Evolutionary conservation across 2,329 filamentous ascomycete species (phyloP).

Genomic region (Fusarium anguioides): DNA sequence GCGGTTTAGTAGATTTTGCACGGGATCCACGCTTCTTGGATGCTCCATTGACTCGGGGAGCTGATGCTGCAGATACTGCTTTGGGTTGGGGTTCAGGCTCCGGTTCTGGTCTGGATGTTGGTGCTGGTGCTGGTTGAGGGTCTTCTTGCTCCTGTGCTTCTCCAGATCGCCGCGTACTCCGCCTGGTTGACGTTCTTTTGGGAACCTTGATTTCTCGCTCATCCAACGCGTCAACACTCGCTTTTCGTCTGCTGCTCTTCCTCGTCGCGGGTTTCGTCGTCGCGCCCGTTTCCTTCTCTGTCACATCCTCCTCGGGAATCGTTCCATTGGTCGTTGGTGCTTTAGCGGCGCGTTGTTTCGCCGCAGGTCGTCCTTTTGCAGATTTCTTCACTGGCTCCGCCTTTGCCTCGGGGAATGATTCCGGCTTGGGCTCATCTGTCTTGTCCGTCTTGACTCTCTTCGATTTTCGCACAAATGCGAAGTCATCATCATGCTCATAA

Average conservation of each 20-base stretch:
- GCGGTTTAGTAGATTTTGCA: conserved; percentile 32
- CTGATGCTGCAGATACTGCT: neutral
- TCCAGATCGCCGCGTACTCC: conserved; percentile 58
- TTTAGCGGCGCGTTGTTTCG: conserved; percentile 51
- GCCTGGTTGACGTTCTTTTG: conserved; percentile 55
- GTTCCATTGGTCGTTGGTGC: conserved; percentile 46
- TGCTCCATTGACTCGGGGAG: conserved; percentile 45
- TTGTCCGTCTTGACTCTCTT: conserved; percentile 72
- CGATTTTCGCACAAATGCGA: conserved; percentile 76
- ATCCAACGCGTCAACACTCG: conserved; percentile 53
- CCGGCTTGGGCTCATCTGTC: conserved; percentile 51
- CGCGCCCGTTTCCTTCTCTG: conserved; percentile 28
- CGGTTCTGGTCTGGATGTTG: neutral
- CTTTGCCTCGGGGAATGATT: conserved; percentile 34
- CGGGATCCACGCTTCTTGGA: conserved; percentile 39
- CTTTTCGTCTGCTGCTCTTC: conserved; percentile 54
- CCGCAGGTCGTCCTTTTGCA: conserved; percentile 45
- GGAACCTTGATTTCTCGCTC: conserved; percentile 53
- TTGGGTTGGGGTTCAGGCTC: neutral
- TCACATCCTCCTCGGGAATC: conserved; percentile 37
- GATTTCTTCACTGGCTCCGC: conserved; percentile 58
- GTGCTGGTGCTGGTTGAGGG: neutral
- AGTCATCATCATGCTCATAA: conserved; percentile 82
- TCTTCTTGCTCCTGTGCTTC: conserved; percentile 50
- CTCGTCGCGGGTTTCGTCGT: conserved; percentile 40